Percentiles rank a stretch among this genome's conserved stretches.
These are phyloP conservation scores for Metarhizium guizhouense DNA, from an alignment of 2,329 filamentous ascomycete species.

Conservation along the genomic window DNA sequence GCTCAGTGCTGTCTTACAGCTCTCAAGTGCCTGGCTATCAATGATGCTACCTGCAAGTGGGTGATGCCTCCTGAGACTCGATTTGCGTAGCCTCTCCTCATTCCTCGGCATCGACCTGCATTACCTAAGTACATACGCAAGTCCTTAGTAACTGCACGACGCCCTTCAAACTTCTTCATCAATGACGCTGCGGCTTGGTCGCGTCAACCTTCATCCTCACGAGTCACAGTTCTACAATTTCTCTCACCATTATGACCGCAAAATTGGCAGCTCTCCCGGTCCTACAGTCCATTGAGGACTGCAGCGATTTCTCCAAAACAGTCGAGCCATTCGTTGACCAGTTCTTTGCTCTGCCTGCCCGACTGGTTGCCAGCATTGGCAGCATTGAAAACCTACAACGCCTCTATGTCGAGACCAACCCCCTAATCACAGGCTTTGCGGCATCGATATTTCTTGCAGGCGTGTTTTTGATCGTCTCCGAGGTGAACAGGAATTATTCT, in stretches of 20 bases:
- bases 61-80: neutral
- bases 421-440: conserved; percentile 65
- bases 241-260: neutral
- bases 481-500: conserved; percentile 91
- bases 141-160: neutral
- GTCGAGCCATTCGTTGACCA: conserved; percentile 68
- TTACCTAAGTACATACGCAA: too few species aligned
- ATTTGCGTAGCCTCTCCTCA: neutral
- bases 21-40: too few species aligned
- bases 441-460: conserved; percentile 62
- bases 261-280: conserved; percentile 58
- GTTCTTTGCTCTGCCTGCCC: conserved; percentile 59
- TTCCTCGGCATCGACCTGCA: neutral
- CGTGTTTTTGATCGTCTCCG: conserved; percentile 66
- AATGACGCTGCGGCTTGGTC: neutral
- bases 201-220: neutral
- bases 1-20: too few species aligned
- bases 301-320: conserved; percentile 64
- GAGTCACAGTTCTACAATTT: neutral
- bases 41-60: too few species aligned
- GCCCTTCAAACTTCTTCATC: neutral
- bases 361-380: conserved; percentile 49
- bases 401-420: conserved; percentile 80
- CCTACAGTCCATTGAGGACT: conserved; percentile 63
- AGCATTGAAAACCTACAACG: conserved; percentile 54